Base-by-base conservation (phyloP, 768 basidiomycete species). In the Leccinum boreale region DNA sequence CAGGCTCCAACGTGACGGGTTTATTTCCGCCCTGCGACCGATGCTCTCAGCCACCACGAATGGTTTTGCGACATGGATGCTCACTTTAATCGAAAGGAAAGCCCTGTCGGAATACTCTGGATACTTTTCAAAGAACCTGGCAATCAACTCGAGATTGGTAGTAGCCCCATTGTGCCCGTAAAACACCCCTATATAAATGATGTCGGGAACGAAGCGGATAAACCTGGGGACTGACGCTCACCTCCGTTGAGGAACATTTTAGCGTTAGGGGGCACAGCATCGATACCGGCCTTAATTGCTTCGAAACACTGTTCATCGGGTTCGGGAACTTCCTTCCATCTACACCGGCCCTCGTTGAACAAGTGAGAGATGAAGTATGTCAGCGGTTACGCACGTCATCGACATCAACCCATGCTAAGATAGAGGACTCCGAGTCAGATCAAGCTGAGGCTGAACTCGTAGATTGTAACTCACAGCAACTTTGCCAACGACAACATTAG, bases 221-320 rank as follows among this genome's bases (percentile, higher is more conserved):
- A 28, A 48, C 12, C 15, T 14, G 9, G 15, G 15, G 7, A 9
- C 9, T 28, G 17, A 17, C 2, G n/a, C 74, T 15, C 60, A 78
- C 82, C 80, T 63, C 75, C 79, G 65, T 84, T 83, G 58, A 85
- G 56, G 39, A 83, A 60, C 65, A 80, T 76, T 64, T 83, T 84
- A 17, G 67, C 71, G 12, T 78, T 79, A 0, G 73, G 58, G 1
- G 78, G 78, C 24, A 79, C 66, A 0, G 74, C 69, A 31, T 80
- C 79, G 58, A 82, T 64, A 5, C 78, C 79, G 12, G 77, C 78
- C 66, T 65, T 62, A 26, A 63, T 59, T 3, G 84, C 74, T 19
- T 78, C 81, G 58, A 89, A 87, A 7, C 81, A 61, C 35, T 61
- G 35, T 4, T 53, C 50, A 10, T 55, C 54, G 0, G 54, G 50